Percentiles rank a stretch among this genome's conserved stretches.
These are phyloP conservation scores for Seiridium unicorne DNA, from an alignment of 2,329 filamentous ascomycete genomes.

Conservation along the genomic window DNA sequence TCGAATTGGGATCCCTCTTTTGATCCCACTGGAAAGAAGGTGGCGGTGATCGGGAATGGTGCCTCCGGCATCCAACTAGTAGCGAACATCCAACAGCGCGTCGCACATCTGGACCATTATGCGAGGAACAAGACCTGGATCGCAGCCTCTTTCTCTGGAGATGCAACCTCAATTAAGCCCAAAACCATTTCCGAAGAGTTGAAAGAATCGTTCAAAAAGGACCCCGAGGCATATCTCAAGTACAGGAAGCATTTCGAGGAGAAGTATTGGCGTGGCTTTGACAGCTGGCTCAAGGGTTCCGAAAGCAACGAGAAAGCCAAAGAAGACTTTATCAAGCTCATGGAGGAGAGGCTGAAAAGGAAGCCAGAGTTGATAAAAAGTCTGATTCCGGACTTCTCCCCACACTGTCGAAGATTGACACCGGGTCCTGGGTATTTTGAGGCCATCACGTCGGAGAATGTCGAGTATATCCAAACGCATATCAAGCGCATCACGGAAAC, in stretches of 20 bases:
- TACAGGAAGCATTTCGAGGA: slow-evolving; percentile 58
- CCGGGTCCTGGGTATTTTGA: slow-evolving; percentile 68
- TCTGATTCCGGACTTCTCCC: slow-evolving; percentile 62
- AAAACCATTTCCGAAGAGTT: slow-evolving; percentile 54
- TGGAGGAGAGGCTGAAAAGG: slow-evolving; percentile 49
- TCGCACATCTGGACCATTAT: slow-evolving; percentile 59
- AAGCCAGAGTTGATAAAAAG: slow-evolving; percentile 55
- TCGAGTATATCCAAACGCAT: slow-evolving; percentile 55
- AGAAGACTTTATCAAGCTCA: slow-evolving; percentile 48
- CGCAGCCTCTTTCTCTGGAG: slow-evolving; percentile 57
- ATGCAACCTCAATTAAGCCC: slow-evolving; percentile 52
- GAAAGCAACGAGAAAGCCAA: slow-evolving; percentile 46
- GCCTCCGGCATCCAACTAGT: slow-evolving; percentile 59
- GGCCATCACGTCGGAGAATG: slow-evolving; percentile 59
- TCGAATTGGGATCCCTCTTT: slow-evolving; percentile 57
- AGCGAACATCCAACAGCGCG: slow-evolving; percentile 48
- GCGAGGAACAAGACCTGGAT: slow-evolving; percentile 67
- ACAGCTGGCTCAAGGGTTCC: slow-evolving; percentile 51
- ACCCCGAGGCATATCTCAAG: slow-evolving; percentile 59
- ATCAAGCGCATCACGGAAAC: slow-evolving; percentile 59
- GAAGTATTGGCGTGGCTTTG: slow-evolving; percentile 61
- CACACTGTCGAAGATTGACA: slow-evolving; percentile 63
- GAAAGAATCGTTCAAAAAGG: slow-evolving; percentile 51
- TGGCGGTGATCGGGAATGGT: slow-evolving; percentile 64
- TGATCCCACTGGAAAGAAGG: slow-evolving; percentile 45